Evolutionary conservation across 164 flowering plant species (phyloP).

Genomic region (Macadamia tetraphylla): DNA sequence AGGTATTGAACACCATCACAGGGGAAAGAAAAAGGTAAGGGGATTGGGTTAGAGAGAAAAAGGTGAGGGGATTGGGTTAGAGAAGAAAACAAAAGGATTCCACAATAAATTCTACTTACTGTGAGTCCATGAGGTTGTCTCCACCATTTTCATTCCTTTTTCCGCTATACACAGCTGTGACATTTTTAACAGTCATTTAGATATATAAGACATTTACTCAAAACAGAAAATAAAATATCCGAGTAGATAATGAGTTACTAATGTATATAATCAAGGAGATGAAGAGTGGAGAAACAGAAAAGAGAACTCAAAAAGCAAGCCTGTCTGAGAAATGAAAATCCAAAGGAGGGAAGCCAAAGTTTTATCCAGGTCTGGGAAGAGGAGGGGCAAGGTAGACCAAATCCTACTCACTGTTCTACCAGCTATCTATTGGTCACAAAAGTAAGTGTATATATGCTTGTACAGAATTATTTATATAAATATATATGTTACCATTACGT

Average conservation of each 20-base stretch:
- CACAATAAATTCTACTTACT: constrained; percentile 27
- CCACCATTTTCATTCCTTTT: constrained; percentile 15
- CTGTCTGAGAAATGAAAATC: no score
- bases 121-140: constrained; percentile 13
- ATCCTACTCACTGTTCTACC: no score
- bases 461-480: no score
- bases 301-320: background rate
- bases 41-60: no score
- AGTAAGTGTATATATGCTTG: background rate
- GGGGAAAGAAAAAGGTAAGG: no score
- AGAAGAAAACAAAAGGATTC: no score
- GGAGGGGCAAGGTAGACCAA: no score
- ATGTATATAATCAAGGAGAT: background rate
- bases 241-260: background rate
- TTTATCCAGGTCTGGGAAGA: no score
- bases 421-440: no score
- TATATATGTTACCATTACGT: constrained; percentile 27
- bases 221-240: background rate
- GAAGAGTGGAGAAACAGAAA: background rate
- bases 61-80: no score
- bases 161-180: background rate
- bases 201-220: background rate
- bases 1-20: no score
- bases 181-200: background rate
- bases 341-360: no score